Evolutionary conservation across 768 basidiomycete genomes (phyloP).

Genomic region (Tylopilus sp.): DNA sequence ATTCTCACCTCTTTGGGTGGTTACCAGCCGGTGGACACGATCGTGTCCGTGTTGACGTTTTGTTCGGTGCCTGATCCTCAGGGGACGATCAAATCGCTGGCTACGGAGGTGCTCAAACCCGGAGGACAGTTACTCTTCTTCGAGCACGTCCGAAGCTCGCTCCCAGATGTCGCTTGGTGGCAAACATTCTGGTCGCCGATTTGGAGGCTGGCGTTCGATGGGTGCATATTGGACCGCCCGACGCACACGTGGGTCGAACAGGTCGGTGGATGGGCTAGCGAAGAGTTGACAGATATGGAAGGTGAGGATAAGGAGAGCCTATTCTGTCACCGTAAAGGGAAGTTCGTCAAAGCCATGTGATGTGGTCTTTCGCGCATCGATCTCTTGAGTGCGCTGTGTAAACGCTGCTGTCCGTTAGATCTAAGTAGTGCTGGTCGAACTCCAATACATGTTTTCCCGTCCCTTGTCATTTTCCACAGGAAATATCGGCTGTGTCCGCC

Average conservation of each 20-base stretch:
- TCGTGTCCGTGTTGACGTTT: constrained; percentile 63
- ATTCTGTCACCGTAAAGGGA: constrained; percentile 59
- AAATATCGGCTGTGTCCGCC: too few species aligned
- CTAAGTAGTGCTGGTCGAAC: too few species aligned
- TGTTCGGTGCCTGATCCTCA: constrained; percentile 63
- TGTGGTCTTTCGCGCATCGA: too few species aligned
- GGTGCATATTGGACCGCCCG: constrained; percentile 61
- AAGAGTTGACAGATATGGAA: constrained; percentile 44
- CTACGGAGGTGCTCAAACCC: constrained; percentile 52
- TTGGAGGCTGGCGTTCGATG: constrained; percentile 59
- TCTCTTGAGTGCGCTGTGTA: too few species aligned
- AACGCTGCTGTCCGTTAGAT: too few species aligned
- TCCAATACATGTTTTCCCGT: too few species aligned
- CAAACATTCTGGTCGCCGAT: constrained; percentile 71
- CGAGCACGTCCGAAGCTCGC: constrained; percentile 64
- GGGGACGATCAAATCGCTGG: constrained; percentile 43
- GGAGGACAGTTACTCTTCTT: constrained; percentile 65
- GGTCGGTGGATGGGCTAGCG: constrained; percentile 47
- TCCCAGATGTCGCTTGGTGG: constrained; percentile 61
- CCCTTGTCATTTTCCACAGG: too few species aligned
- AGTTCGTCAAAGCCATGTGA: constrained; percentile 45
- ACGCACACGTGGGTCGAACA: constrained; percentile 45
- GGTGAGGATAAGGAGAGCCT: constrained; percentile 55
- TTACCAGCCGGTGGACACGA: constrained; percentile 48
- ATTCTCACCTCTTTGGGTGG: constrained; percentile 44